Conservation (phyloP, 106 monocot genomes). For the Dendrobium huoshanense region DNA sequence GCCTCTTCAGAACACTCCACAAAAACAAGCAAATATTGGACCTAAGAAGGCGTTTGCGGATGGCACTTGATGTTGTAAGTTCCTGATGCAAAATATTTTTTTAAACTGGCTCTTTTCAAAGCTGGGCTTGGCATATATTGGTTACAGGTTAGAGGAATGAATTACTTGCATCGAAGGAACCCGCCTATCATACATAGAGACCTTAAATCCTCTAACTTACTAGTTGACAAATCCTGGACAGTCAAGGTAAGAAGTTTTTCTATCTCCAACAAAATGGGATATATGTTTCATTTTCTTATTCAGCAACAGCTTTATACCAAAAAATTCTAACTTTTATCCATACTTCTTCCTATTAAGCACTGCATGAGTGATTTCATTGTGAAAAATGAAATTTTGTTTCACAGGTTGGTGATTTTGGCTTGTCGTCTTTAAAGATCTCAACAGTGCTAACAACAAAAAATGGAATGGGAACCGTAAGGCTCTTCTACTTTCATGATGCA, state of each 20-base stretch:
- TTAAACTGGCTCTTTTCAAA: neutral
- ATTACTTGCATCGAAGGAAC: slow-evolving; percentile 39
- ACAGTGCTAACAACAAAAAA: slow-evolving; percentile 22
- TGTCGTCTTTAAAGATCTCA: slow-evolving; percentile 32
- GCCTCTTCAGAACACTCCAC: slow-evolving; percentile 28
- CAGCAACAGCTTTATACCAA: neutral
- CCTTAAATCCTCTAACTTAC: slow-evolving; percentile 37
- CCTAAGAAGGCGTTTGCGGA: slow-evolving; percentile 20
- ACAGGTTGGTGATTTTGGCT: slow-evolving; percentile 43
- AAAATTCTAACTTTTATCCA: neutral
- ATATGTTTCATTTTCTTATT: neutral
- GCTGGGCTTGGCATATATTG: neutral
- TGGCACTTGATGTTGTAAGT: slow-evolving; percentile 47
- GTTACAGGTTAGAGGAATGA: slow-evolving; percentile 37
- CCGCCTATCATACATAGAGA: slow-evolving; percentile 44
- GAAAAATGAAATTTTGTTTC: neutral
- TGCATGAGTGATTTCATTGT: neutral
- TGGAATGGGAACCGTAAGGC: slow-evolving; percentile 37
- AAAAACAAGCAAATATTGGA: slow-evolving; percentile 23
- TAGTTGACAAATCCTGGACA: slow-evolving; percentile 37
- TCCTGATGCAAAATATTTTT: slow-evolving; percentile 7
- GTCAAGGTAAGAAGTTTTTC: slow-evolving; percentile 21
- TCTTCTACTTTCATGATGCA: neutral
- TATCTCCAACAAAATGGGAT: neutral
- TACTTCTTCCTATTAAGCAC: neutral